Evolutionary conservation across 2,329 filamentous ascomycete genomes (phyloP).

Genomic region (Aspergillus quadrilineatus): DNA sequence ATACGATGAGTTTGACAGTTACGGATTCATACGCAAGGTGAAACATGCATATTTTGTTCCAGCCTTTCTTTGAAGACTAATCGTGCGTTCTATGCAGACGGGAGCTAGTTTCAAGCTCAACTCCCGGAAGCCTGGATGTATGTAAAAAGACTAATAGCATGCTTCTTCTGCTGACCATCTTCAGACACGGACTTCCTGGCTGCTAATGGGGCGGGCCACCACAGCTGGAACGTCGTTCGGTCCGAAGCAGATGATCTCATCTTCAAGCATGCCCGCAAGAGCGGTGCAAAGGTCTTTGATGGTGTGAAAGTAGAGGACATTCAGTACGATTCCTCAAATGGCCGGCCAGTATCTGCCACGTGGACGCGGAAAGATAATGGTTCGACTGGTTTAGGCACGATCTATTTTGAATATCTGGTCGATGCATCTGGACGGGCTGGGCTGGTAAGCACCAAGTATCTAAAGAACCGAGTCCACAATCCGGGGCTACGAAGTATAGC

Average conservation of each 20-base stretch:
- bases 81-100: neutral
- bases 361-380: neutral
- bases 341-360: neutral
- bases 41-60: neutral
- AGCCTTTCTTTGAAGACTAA: neutral
- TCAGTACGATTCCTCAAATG: neutral
- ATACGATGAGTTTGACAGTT: neutral
- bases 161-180: neutral
- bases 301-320: constrained; percentile 2
- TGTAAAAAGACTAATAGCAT: neutral
- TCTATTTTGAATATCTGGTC: neutral
- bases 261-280: constrained; percentile 27
- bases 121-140: neutral
- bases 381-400: neutral
- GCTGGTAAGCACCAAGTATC: neutral
- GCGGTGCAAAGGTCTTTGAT: constrained; percentile 22
- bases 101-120: neutral
- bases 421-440: neutral
- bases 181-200: constrained; percentile 27
- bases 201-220: constrained; percentile 19
- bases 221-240: constrained; percentile 32
- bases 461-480: neutral
- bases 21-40: neutral
- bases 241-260: constrained; percentile 32
- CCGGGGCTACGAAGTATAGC: neutral